Evolutionary conservation across 768 basidiomycete species (phyloP).

Genomic region (Suillus variegatus): DNA sequence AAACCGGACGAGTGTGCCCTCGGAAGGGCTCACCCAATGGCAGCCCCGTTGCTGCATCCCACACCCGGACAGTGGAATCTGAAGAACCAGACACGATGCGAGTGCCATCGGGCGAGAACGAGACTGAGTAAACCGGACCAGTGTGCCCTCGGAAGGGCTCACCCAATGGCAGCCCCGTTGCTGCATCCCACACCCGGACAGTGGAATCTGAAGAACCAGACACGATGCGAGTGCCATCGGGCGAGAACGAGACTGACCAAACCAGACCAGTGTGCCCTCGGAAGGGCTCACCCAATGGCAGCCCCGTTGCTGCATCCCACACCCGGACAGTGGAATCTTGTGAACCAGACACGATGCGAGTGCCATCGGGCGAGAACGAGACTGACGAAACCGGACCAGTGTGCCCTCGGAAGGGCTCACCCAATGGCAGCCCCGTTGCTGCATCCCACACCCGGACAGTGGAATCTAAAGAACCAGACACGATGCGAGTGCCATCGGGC

Average conservation of each 20-base stretch:
- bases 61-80: too few relatives aligned
- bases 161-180: too few relatives aligned
- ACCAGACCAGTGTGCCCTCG: background rate
- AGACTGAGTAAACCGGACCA: too few relatives aligned
- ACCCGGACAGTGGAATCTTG: conserved; percentile 10
- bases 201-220: background rate
- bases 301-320: conserved; percentile 17
- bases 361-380: background rate
- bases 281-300: conserved; percentile 12
- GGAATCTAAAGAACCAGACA: background rate
- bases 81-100: too few relatives aligned
- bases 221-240: background rate
- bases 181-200: background rate
- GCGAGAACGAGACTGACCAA: background rate
- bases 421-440: conserved; percentile 19
- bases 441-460: conserved; percentile 13
- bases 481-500: conserved; percentile 3
- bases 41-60: too few relatives aligned
- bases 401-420: background rate
- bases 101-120: too few relatives aligned
- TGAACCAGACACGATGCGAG: background rate
- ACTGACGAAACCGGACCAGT: background rate
- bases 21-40: too few relatives aligned
- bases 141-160: too few relatives aligned
- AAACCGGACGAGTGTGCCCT: too few relatives aligned